Conservation (phyloP, 1,284 basidiomycete species). For the Hypsizygus ulmarius region DNA sequence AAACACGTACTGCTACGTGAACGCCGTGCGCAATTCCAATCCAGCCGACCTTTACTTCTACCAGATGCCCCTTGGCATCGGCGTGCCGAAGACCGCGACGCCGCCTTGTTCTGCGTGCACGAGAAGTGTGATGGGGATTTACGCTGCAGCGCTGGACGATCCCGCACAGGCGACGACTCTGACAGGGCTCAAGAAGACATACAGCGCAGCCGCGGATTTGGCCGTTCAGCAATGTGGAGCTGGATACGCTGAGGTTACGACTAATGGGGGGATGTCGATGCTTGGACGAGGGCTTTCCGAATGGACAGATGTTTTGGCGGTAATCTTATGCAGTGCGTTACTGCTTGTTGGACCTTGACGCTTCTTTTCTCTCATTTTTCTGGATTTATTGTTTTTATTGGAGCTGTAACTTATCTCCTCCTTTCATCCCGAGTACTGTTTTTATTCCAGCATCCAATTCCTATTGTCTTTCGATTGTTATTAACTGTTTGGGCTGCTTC, state of each 20-base stretch:
- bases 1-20: constrained; percentile 68
- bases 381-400: constrained; percentile 1
- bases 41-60: constrained; percentile 68
- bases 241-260: constrained; percentile 20
- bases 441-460: too few relatives aligned
- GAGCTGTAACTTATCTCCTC: constrained; percentile 8
- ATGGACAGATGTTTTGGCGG: constrained; percentile 6
- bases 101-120: constrained; percentile 61
- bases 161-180: constrained; percentile 16
- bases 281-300: background rate
- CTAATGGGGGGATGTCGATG: background rate
- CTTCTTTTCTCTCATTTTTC: background rate
- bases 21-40: constrained; percentile 51
- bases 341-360: constrained; percentile 9
- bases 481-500: too few relatives aligned
- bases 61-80: constrained; percentile 54
- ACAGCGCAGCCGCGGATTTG: constrained; percentile 25
- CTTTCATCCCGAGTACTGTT: background rate
- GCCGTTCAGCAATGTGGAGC: constrained; percentile 32
- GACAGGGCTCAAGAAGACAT: constrained; percentile 29
- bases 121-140: constrained; percentile 50
- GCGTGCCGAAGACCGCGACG: constrained; percentile 43
- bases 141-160: constrained; percentile 40
- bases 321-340: constrained; percentile 8
- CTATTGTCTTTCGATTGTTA: too few relatives aligned